Evolutionary conservation across 2,329 filamentous ascomycete genomes (phyloP).

Genomic region (Sphaerulina populicola): DNA sequence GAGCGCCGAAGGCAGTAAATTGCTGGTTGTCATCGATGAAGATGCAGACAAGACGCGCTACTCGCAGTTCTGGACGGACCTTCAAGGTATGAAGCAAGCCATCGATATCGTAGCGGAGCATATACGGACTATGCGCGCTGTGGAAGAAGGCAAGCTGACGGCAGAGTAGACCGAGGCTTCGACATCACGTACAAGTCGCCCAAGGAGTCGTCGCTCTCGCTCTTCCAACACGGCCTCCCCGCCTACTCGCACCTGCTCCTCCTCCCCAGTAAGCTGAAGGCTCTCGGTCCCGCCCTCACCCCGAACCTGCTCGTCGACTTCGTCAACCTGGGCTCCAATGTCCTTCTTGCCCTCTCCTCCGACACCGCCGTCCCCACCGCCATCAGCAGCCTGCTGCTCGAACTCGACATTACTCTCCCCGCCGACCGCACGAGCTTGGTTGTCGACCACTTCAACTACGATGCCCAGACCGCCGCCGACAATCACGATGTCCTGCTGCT

Average conservation of each 20-base stretch:
- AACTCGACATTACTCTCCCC: constrained; percentile 84
- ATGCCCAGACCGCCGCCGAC: constrained; percentile 64
- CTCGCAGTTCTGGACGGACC: constrained; percentile 67
- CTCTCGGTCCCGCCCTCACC: constrained; percentile 79
- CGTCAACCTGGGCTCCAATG: constrained; percentile 82
- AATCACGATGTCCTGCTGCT: constrained; percentile 83
- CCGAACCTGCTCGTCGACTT: constrained; percentile 84
- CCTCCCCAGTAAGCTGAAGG: constrained; percentile 84
- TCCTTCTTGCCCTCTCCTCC: constrained; percentile 76
- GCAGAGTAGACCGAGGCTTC: constrained; percentile 65
- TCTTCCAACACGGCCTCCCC: constrained; percentile 81
- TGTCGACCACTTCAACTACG: constrained; percentile 94
- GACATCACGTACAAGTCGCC: constrained; percentile 72
- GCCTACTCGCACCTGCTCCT: constrained; percentile 86
- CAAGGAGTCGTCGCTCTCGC: constrained; percentile 64
- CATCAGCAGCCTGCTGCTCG: constrained; percentile 68
- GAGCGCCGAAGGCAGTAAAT: constrained; percentile 68
- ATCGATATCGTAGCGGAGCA: background rate
- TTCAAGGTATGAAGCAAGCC: constrained; percentile 48
- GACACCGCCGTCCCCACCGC: constrained; percentile 60
- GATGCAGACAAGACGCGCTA: constrained; percentile 71
- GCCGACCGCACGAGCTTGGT: constrained; percentile 75
- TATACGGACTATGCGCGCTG: too few relatives aligned
- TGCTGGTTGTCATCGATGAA: constrained; percentile 83
- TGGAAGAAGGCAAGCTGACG: constrained; percentile 20